phyloP scores from a whole-genome alignment of 805 yeast genomes.

The Yarrowia bubula region DNA sequence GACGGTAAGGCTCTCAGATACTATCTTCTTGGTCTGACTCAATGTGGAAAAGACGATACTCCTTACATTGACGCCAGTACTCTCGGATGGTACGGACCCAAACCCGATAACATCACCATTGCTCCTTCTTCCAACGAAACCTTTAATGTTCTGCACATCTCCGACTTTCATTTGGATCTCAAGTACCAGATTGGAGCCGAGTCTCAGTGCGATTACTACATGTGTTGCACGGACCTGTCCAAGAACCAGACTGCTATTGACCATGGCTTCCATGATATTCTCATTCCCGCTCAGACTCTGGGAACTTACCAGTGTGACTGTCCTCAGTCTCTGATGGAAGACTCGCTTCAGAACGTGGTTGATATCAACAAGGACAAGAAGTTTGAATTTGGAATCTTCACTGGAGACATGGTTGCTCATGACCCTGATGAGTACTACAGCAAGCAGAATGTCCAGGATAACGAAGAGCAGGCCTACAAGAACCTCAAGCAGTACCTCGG shows the following conservation, averaged over 20 bases:
- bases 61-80: conserved; percentile 47
- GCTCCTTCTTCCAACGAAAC: conserved; percentile 38
- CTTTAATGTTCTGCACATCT: conserved; percentile 62
- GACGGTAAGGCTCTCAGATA: conserved; percentile 62
- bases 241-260: conserved; percentile 26
- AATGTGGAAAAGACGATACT: conserved; percentile 48
- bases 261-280: conserved; percentile 31
- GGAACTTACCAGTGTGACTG: conserved; percentile 67
- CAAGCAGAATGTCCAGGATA: conserved; percentile 48
- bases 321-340: conserved; percentile 60
- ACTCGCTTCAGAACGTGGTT: conserved; percentile 49
- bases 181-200: conserved; percentile 48
- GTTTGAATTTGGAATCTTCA: conserved; percentile 64
- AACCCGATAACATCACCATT: conserved; percentile 38
- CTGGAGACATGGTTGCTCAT: conserved; percentile 75
- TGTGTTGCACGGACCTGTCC: conserved; percentile 53
- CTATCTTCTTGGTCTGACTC: conserved; percentile 47
- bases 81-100: conserved; percentile 45
- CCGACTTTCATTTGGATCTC: conserved; percentile 64
- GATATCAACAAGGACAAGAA: conserved; percentile 41
- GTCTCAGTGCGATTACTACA: conserved; percentile 46
- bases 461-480: conserved; percentile 52
- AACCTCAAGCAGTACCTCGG: conserved; percentile 53
- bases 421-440: conserved; percentile 47
- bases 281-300: conserved; percentile 58